Base-by-base conservation (phyloP, 257 asterid species). In the Leptodermis oblonga region DNA sequence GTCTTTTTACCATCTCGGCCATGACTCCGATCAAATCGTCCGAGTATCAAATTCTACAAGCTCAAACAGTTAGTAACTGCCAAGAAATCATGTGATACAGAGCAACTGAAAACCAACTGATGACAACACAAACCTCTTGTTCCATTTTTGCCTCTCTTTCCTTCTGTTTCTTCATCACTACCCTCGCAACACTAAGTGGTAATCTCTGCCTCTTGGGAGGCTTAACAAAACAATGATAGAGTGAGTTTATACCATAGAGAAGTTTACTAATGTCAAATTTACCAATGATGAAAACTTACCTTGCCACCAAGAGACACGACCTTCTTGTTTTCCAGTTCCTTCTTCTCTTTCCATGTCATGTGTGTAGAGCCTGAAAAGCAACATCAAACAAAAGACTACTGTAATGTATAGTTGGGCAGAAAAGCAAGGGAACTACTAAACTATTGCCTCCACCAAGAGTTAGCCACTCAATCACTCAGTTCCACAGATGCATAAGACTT, bases 141-240 rank as follows among this genome's bases (percentile, higher is more conserved):
- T 61, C 84, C 78, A 67, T 6, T 77, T 86, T 86, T 62, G 82
- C 86, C 51, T 90, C 97, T 79, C 94, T 84, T 76, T 88, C 92
- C 80, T 88, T 86, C 76, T 87, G 96, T 42, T 86, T 88, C 91
- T 90, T 90, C 97, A 90, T 90, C 68, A 73, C 37, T 55, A 81
- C 84, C 68, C 87, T 82, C 14, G 96, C 96, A 26, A 93, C 94
- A 65, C 95, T 88, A n/a, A 93, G 92, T 4, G 98, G 97, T 69
- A 90, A 73, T 36, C 95, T 80, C 80, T 90, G 97, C 61, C 84
- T 83, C 87, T 92, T 90, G 34, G 82, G 88, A 74, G 93, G 88
- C 98, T 49, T 88, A 83, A 70, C 68, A 58, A 61, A 49, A 63
- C 39, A n/a, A n/a, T n/a, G 22, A 68, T 54, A 15, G 9, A 34